A percentile compares a stretch with the other conserved stretches of the same genome.
Evolutionary conservation across 1,284 basidiomycete species (phyloP).

Genomic region (Polyporus tsugae): DNA sequence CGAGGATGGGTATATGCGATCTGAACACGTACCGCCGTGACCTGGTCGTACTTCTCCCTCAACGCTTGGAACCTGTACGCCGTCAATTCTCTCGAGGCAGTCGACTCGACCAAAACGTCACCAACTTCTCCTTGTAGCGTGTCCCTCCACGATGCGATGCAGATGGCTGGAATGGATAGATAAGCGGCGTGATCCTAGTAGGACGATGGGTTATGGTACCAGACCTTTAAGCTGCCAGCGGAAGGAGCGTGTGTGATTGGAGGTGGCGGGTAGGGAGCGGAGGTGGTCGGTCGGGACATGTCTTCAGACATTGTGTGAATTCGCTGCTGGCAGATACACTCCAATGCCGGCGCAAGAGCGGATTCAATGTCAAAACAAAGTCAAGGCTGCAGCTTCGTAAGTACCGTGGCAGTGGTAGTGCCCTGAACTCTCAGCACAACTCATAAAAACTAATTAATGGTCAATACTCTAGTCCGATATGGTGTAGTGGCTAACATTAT

Average conservation of each 20-base stretch:
- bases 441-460: neutral
- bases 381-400: too few species aligned
- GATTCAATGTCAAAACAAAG: neutral
- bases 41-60: constrained; percentile 62
- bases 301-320: constrained; percentile 9
- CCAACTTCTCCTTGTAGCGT: constrained; percentile 43
- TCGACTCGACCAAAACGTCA: neutral
- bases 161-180: neutral
- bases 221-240: constrained; percentile 12
- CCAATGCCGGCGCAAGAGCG: neutral
- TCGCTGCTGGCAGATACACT: neutral
- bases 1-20: neutral
- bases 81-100: constrained; percentile 8
- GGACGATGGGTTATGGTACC: neutral
- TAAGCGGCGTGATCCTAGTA: neutral
- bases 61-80: constrained; percentile 57
- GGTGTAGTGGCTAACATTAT: constrained; percentile 33
- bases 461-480: constrained; percentile 16
- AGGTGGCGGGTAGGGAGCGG: constrained; percentile 14
- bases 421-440: neutral
- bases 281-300: constrained; percentile 8
- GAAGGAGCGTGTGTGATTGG: constrained; percentile 5
- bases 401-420: too few species aligned
- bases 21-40: constrained; percentile 51
- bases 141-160: constrained; percentile 26